phyloP scores from a whole-genome alignment of 257 asterid species.

The Primulina huaijiensis region DNA sequence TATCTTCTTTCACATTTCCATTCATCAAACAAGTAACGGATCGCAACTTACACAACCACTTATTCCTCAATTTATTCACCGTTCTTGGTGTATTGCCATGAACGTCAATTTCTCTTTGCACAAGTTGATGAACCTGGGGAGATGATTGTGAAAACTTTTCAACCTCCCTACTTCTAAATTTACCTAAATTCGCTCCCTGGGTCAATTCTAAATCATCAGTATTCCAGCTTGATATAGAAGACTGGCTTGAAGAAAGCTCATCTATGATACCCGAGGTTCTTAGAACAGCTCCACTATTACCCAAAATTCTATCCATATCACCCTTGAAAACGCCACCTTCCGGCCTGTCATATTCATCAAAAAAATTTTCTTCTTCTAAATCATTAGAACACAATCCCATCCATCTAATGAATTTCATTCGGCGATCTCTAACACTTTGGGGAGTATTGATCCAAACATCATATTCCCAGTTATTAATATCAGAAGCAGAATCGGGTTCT shows the following conservation, averaged over 20 bases:
- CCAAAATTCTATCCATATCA: constrained; percentile 43
- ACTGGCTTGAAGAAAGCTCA: constrained; percentile 41
- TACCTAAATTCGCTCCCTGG: constrained; percentile 27
- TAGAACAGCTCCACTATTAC: constrained; percentile 51
- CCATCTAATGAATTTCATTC: constrained; percentile 54
- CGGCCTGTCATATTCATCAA: constrained; percentile 14
- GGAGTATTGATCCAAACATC: constrained; percentile 68
- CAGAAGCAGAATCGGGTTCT: constrained; percentile 33
- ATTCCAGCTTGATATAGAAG: constrained; percentile 45
- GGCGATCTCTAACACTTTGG: constrained; percentile 66
- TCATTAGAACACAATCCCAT: constrained; percentile 44
- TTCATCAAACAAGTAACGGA: constrained; percentile 48
- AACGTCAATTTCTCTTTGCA: constrained; percentile 31
- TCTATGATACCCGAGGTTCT: constrained; percentile 43
- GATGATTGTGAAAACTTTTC: constrained; percentile 25
- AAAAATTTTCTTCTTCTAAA: constrained; percentile 22
- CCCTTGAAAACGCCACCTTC: constrained; percentile 25
- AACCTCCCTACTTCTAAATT: constrained; percentile 24
- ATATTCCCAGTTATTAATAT: constrained; percentile 38
- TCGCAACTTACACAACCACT: constrained; percentile 54
- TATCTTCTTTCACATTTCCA: constrained; percentile 32
- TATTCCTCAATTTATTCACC: constrained; percentile 40
- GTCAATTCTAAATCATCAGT: constrained; percentile 35
- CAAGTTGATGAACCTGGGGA: constrained; percentile 26
- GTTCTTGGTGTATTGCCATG: constrained; percentile 27